Conservation (phyloP, 495 filamentous ascomycete species). For the Penicillium canescens region DNA sequence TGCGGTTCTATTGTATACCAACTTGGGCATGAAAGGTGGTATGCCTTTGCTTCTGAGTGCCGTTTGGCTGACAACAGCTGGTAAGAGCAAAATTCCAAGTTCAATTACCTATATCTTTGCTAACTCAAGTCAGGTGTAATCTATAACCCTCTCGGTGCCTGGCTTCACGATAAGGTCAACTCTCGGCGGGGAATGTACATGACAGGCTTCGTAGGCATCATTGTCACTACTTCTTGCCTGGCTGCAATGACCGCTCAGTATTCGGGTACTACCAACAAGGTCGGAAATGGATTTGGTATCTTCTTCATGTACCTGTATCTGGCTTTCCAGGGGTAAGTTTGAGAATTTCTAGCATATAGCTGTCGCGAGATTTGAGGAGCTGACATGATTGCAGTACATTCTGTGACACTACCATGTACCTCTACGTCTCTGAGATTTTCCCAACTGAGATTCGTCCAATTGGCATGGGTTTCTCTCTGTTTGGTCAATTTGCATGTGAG, state of each 20-base stretch:
- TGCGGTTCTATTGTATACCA: slow-evolving; percentile 48
- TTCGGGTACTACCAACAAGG: slow-evolving; percentile 43
- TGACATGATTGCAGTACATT: slow-evolving; percentile 30
- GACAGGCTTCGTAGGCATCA: slow-evolving; percentile 38
- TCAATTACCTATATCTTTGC: slow-evolving; percentile 1
- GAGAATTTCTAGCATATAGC: not conserved
- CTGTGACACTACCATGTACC: slow-evolving; percentile 53
- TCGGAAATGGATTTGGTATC: slow-evolving; percentile 45
- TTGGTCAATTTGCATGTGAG: slow-evolving; percentile 40
- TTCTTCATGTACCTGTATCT: slow-evolving; percentile 52
- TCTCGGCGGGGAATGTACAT: slow-evolving; percentile 48
- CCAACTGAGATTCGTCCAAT: slow-evolving; percentile 49
- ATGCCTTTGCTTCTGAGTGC: slow-evolving; percentile 51
- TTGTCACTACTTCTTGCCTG: slow-evolving; percentile 39
- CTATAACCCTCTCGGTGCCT: slow-evolving; percentile 48
- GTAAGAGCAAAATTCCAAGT: slow-evolving; percentile 12
- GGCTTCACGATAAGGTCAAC: slow-evolving; percentile 47
- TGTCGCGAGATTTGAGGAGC: not conserved
- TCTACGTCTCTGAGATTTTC: slow-evolving; percentile 53
- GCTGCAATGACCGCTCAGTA: slow-evolving; percentile 44
- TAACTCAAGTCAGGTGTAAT: slow-evolving; percentile 30
- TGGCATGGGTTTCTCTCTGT: slow-evolving; percentile 48
- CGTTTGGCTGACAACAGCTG: slow-evolving; percentile 47
- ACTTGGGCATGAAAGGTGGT: slow-evolving; percentile 42
- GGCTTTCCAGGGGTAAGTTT: slow-evolving; percentile 40